A percentile compares a stretch with the other conserved stretches of the same genome.
Evolutionary conservation across 306 rosid genomes (phyloP).

Genomic region (Rosa rugosa): DNA sequence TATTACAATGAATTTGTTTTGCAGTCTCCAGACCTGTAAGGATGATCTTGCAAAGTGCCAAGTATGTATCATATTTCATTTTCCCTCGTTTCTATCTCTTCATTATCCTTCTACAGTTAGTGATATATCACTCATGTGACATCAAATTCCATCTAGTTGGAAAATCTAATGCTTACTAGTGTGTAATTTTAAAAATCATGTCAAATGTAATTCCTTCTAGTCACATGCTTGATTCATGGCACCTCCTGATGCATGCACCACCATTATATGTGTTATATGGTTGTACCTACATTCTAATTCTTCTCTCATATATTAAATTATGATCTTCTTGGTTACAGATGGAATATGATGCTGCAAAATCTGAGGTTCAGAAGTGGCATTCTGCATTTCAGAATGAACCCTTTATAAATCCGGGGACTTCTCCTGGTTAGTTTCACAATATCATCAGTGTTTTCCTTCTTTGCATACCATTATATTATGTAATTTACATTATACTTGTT

Average conservation of each 20-base stretch:
- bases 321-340: slow-evolving; percentile 41
- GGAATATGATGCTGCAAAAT: slow-evolving; percentile 73
- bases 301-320: slow-evolving; percentile 21
- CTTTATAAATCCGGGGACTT: slow-evolving; percentile 63
- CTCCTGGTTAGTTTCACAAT: slow-evolving; percentile 60
- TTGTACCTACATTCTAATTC: background rate
- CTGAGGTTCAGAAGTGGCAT: slow-evolving; percentile 76
- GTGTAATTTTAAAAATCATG: background rate
- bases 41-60: slow-evolving; percentile 67
- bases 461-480: background rate
- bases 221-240: slow-evolving; percentile 5
- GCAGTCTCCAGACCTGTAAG: slow-evolving; percentile 78
- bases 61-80: slow-evolving; percentile 41
- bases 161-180: background rate
- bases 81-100: background rate
- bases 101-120: background rate
- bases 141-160: background rate
- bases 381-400: slow-evolving; percentile 71
- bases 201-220: background rate
- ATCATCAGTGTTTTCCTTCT: background rate
- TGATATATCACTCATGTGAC: slow-evolving; percentile 6
- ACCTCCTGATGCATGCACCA: slow-evolving; percentile 1
- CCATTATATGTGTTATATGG: background rate
- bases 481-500: background rate
- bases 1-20: slow-evolving; percentile 23